Conservation (phyloP, 108 stramenopile species). For the Stephanodiscus triporus region DNA sequence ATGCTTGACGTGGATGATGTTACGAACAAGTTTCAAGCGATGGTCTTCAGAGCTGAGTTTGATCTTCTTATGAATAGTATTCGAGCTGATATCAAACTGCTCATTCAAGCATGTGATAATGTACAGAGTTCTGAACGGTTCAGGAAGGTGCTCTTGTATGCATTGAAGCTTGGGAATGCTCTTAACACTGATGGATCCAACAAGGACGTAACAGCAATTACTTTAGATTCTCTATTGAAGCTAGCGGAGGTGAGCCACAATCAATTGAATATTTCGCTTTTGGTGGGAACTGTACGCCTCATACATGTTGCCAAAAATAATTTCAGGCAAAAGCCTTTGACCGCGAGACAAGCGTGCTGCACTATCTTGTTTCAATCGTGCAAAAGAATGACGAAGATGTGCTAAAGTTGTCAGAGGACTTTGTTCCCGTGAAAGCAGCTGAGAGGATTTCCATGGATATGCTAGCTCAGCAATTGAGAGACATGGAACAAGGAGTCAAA, state of each 20-base stretch:
- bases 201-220: constrained; percentile 48
- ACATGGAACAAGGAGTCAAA: constrained; percentile 31
- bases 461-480: constrained; percentile 33
- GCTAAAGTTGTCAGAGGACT: constrained; percentile 42
- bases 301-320: not conserved
- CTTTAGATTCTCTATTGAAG: constrained; percentile 45
- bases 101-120: constrained; percentile 45
- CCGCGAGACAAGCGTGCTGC: constrained; percentile 49
- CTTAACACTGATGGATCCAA: constrained; percentile 44
- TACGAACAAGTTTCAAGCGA: constrained; percentile 45
- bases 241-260: constrained; percentile 33
- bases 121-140: constrained; percentile 49
- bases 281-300: not conserved
- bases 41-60: constrained; percentile 52
- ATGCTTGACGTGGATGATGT: constrained; percentile 52
- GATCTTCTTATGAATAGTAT: constrained; percentile 36
- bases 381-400: constrained; percentile 54
- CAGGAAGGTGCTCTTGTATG: constrained; percentile 43
- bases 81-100: constrained; percentile 42
- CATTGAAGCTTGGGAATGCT: constrained; percentile 49
- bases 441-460: constrained; percentile 49
- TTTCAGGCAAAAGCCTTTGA: constrained; percentile 50
- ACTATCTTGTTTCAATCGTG: constrained; percentile 53
- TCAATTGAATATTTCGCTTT: not conserved
- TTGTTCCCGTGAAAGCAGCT: constrained; percentile 47